These are phyloP conservation scores for Aureobasidium sp. DNA, from an alignment of 2,329 filamentous ascomycete species.

Conservation along the genomic window DNA sequence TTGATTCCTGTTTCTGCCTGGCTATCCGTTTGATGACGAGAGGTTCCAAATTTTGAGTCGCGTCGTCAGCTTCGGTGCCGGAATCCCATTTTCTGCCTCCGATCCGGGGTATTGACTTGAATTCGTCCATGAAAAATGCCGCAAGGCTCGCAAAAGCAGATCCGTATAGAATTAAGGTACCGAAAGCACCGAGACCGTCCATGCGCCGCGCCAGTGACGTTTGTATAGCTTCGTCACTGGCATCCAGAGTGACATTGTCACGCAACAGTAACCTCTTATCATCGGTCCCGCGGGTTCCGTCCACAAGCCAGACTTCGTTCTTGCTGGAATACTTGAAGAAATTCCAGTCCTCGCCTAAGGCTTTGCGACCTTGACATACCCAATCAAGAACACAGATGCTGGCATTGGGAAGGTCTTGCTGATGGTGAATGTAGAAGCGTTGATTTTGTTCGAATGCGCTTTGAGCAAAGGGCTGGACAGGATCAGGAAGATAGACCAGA, in stretches of 20 bases:
- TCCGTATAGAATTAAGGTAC: constrained; percentile 76
- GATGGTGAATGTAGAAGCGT: constrained; percentile 54
- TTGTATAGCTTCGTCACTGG: constrained; percentile 24
- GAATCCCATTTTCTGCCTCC: constrained; percentile 68
- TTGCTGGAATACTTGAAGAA: constrained; percentile 69
- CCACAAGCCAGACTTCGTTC: constrained; percentile 71
- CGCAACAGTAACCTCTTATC: constrained; percentile 57
- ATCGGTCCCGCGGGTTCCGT: constrained; percentile 28
- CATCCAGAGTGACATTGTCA: constrained; percentile 71
- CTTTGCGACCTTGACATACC: constrained; percentile 81
- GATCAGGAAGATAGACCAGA: constrained; percentile 69
- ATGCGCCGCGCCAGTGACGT: constrained; percentile 46
- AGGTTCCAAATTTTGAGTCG: constrained; percentile 16
- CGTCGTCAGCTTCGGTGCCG: constrained; percentile 30
- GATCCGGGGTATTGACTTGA: constrained; percentile 67
- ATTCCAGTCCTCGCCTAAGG: constrained; percentile 83
- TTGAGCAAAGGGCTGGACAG: constrained; percentile 79
- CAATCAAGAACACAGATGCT: constrained; percentile 81
- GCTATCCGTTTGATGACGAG: constrained; percentile 38
- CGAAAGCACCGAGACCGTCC: constrained; percentile 67
- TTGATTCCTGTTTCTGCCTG: constrained; percentile 51
- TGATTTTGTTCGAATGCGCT: constrained; percentile 82
- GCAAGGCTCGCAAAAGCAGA: constrained; percentile 57
- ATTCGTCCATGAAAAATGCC: constrained; percentile 70
- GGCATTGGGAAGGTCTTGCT: constrained; percentile 28